A percentile compares a stretch with the other conserved stretches of the same genome.
Evolutionary conservation across 2,329 filamentous ascomycete species (phyloP).

Genomic region (Diaporthe batatas): DNA sequence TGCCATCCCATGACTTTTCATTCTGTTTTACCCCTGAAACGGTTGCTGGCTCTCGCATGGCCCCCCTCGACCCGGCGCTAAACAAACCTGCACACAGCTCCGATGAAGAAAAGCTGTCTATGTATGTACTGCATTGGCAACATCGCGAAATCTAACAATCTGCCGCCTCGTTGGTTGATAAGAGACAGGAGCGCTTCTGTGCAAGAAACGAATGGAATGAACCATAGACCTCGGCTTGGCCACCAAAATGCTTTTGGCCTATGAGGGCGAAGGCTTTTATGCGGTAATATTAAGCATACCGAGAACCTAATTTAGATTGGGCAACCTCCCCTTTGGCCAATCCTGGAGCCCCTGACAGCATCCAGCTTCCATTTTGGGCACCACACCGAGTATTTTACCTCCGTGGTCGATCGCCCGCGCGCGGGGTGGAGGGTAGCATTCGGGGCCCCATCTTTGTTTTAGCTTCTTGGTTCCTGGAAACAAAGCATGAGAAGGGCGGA

Average conservation of each 20-base stretch:
- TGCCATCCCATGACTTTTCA: slow-evolving; percentile 14
- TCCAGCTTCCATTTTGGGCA: slow-evolving; percentile 26
- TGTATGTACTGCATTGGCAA: not conserved
- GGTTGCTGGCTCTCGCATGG: not conserved
- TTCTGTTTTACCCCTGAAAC: slow-evolving; percentile 2
- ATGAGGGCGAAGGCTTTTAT: not conserved
- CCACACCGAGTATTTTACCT: slow-evolving; percentile 25
- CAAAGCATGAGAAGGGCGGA: not conserved
- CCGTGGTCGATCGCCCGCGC: slow-evolving; percentile 24
- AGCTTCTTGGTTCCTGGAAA: slow-evolving; percentile 20
- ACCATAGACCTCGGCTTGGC: not conserved
- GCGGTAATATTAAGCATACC: slow-evolving; percentile 11
- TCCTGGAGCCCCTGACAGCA: slow-evolving; percentile 9
- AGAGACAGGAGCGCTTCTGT: not conserved
- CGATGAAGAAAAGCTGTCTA: too few relatives aligned
- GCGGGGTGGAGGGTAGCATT: slow-evolving; percentile 22
- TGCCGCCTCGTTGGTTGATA: not conserved
- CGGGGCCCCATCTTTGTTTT: slow-evolving; percentile 16
- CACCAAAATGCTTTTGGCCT: not conserved
- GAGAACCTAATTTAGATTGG: slow-evolving; percentile 27
- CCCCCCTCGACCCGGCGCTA: not conserved
- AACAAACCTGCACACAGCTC: not conserved
- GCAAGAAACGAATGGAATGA: not conserved
- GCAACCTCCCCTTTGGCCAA: not conserved
- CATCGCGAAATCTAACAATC: too few relatives aligned